phyloP scores from a whole-genome alignment of 192 early-diverging fungal genomes.

The Podila horticola region DNA sequence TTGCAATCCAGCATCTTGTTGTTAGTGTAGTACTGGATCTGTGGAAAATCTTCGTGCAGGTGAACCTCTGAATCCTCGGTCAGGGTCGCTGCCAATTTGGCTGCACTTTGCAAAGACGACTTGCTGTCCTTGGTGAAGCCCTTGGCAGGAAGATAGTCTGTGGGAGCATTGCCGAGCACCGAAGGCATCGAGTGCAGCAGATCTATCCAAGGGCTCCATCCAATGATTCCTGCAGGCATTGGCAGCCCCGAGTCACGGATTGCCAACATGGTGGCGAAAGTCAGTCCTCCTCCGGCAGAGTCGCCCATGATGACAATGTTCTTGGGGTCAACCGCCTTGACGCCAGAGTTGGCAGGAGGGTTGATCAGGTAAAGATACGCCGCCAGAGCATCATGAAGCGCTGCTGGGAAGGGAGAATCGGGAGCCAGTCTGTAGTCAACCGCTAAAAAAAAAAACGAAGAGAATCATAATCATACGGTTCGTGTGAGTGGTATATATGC shows the following conservation, averaged over 20 bases:
- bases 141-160: slow-evolving; percentile 58
- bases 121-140: slow-evolving; percentile 37
- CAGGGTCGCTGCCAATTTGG: slow-evolving; percentile 6
- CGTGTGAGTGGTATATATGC: neutral
- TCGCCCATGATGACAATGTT: slow-evolving; percentile 76
- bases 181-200: slow-evolving; percentile 60
- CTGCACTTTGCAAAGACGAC: slow-evolving; percentile 14
- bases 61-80: slow-evolving; percentile 8
- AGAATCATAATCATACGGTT: neutral
- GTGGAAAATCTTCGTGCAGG: slow-evolving; percentile 36
- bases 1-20: slow-evolving; percentile 54
- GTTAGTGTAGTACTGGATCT: slow-evolving; percentile 57
- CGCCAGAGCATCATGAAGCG: slow-evolving; percentile 82
- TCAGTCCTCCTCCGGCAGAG: slow-evolving; percentile 74
- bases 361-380: slow-evolving; percentile 76
- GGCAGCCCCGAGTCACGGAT: slow-evolving; percentile 67
- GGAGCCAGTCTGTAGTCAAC: slow-evolving; percentile 88
- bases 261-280: slow-evolving; percentile 61
- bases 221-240: slow-evolving; percentile 63
- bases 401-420: slow-evolving; percentile 81
- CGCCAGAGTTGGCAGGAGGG: slow-evolving; percentile 56
- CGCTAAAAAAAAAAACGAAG: slow-evolving; percentile 35
- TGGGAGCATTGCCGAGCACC: slow-evolving; percentile 21
- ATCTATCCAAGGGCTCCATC: slow-evolving; percentile 72
- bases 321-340: slow-evolving; percentile 55